Percentiles rank a stretch among this genome's conserved stretches.
These are phyloP conservation scores for Mycena leptocephala DNA, from an alignment of 768 basidiomycete genomes.

Conservation along the genomic window DNA sequence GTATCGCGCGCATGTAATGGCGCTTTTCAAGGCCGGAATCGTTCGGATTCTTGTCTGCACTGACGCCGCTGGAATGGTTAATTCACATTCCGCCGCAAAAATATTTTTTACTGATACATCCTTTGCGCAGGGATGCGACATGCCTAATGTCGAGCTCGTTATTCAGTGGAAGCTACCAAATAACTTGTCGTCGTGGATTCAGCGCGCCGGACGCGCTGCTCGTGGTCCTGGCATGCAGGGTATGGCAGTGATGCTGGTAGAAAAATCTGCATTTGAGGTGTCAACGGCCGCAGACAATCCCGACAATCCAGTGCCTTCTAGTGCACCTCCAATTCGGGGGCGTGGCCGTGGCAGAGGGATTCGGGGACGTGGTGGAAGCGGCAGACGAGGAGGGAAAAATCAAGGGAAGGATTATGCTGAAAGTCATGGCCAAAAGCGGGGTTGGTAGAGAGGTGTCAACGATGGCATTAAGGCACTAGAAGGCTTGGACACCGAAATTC, in stretches of 20 bases:
- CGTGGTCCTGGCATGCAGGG: slow-evolving; percentile 37
- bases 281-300: not conserved
- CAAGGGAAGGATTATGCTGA: not conserved
- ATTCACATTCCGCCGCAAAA: not conserved
- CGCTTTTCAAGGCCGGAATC: slow-evolving; percentile 40
- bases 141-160: slow-evolving; percentile 53
- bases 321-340: not conserved
- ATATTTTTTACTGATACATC: not conserved
- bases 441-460: not conserved
- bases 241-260: slow-evolving; percentile 46
- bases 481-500: not conserved
- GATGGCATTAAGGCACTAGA: not conserved
- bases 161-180: slow-evolving; percentile 55
- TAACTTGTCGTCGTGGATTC: slow-evolving; percentile 48
- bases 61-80: slow-evolving; percentile 55
- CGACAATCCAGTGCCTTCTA: not conserved
- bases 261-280: slow-evolving; percentile 26
- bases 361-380: not conserved
- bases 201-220: slow-evolving; percentile 52
- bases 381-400: not conserved
- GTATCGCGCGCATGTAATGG: slow-evolving; percentile 43
- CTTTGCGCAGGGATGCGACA: slow-evolving; percentile 26
- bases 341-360: not conserved
- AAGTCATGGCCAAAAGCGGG: not conserved
- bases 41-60: slow-evolving; percentile 53